Percentiles rank a stretch among this genome's conserved stretches.
Conservation (phyloP, 2,329 filamentous ascomycete species). For the Cladobotryum mycophilum region DNA sequence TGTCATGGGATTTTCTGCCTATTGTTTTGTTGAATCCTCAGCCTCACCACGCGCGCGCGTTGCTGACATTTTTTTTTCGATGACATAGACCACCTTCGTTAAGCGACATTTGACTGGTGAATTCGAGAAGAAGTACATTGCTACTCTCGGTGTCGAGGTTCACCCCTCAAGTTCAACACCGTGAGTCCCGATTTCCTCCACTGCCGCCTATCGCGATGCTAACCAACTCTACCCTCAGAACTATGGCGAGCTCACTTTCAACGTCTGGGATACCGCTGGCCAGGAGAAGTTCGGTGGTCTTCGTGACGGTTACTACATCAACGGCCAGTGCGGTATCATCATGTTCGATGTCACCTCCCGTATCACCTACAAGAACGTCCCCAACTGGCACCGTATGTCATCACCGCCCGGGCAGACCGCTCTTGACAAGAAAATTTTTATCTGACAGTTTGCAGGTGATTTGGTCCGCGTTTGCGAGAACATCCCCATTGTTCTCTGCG, state of each 20-base stretch:
- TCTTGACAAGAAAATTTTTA: neutral
- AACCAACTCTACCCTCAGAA: slow-evolving; percentile 52
- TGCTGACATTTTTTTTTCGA: slow-evolving; percentile 5
- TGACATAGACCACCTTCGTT: slow-evolving; percentile 89
- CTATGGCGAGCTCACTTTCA: slow-evolving; percentile 94
- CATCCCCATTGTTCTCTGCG: slow-evolving; percentile 95
- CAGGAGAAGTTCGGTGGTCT: slow-evolving; percentile 99
- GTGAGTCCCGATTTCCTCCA: slow-evolving; percentile 54
- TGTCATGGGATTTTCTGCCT: slow-evolving; percentile 6
- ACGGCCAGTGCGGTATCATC: slow-evolving; percentile 99
- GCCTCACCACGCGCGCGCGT: slow-evolving; percentile 16
- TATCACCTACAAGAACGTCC: slow-evolving; percentile 99
- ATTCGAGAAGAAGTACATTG: slow-evolving; percentile 99
- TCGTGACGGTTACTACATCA: slow-evolving; percentile 99
- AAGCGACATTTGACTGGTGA: slow-evolving; percentile 99
- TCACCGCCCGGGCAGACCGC: neutral
- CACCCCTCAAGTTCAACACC: slow-evolving; percentile 95
- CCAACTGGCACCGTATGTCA: slow-evolving; percentile 98
- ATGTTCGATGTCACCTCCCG: slow-evolving; percentile 99
- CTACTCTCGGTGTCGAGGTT: slow-evolving; percentile 97
- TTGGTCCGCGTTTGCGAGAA: slow-evolving; percentile 99
- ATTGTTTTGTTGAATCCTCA: slow-evolving; percentile 11
- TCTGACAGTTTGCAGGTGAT: slow-evolving; percentile 58
- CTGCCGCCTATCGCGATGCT: slow-evolving; percentile 17
- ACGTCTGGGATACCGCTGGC: slow-evolving; percentile 98